These are phyloP conservation scores for Sclerotinia subarctica DNA, from an alignment of 2,329 filamentous ascomycete genomes.

Conservation along the genomic window DNA sequence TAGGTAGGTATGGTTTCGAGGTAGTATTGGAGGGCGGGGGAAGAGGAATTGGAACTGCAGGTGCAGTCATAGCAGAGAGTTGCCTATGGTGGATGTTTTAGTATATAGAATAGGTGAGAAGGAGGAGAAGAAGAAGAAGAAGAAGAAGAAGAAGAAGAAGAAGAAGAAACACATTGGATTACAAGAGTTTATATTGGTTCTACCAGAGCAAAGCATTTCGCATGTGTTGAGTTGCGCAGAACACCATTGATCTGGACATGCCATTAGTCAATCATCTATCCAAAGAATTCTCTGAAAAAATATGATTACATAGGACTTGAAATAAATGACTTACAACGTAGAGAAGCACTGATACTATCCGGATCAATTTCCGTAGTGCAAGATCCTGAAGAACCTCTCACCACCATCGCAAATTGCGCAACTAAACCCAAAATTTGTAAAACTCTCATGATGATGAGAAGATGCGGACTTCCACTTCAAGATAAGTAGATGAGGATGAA, in stretches of 20 bases:
- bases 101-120: background rate
- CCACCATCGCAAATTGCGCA: background rate
- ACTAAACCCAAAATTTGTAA: background rate
- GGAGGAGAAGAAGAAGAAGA: background rate
- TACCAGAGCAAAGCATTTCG: slow-evolving; percentile 54
- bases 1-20: slow-evolving; percentile 56
- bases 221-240: slow-evolving; percentile 56
- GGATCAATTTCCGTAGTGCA: background rate
- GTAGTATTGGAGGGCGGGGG: slow-evolving; percentile 55
- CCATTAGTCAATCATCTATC: background rate
- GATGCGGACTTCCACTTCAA: background rate
- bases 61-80: slow-evolving; percentile 54
- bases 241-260: slow-evolving; percentile 52
- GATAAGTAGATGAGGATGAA: no score
- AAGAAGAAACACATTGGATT: slow-evolving; percentile 48
- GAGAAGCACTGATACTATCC: background rate
- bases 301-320: no score
- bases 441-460: background rate
- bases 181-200: slow-evolving; percentile 47
- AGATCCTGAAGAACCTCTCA: background rate
- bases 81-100: slow-evolving; percentile 38
- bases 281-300: background rate
- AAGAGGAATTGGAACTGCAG: slow-evolving; percentile 51
- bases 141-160: background rate
- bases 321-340: background rate